Conservation (phyloP, 2,329 filamentous ascomycete species). For the Aspergillus nomiae region DNA sequence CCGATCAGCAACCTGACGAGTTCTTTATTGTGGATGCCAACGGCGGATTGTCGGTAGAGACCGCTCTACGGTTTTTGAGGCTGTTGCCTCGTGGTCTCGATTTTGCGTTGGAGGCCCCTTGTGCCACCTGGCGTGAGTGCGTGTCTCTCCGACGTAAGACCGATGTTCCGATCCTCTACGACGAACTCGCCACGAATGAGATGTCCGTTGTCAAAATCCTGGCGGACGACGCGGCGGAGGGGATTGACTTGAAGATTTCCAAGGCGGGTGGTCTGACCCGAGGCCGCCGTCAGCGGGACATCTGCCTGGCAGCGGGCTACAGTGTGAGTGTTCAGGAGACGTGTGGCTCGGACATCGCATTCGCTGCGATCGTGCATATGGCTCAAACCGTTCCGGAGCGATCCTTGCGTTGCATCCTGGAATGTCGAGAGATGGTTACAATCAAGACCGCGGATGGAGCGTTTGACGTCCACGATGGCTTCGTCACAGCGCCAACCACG, state of each 20-base stretch:
- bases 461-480: slow-evolving; percentile 14
- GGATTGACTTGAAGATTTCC: slow-evolving; percentile 28
- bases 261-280: slow-evolving; percentile 23
- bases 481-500: slow-evolving; percentile 7
- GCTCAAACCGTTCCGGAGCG: slow-evolving; percentile 21
- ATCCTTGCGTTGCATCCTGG: slow-evolving; percentile 14
- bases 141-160: slow-evolving; percentile 24
- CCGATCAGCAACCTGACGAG: slow-evolving; percentile 16
- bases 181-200: slow-evolving; percentile 24
- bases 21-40: slow-evolving; percentile 26
- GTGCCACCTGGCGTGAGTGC: slow-evolving; percentile 24
- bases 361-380: slow-evolving; percentile 28
- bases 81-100: slow-evolving; percentile 25
- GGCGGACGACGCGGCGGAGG: slow-evolving; percentile 28
- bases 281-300: slow-evolving; percentile 25
- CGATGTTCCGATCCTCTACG: slow-evolving; percentile 25
- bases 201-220: slow-evolving; percentile 21
- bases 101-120: slow-evolving; percentile 28
- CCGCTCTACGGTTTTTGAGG: slow-evolving; percentile 23
- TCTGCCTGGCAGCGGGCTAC: slow-evolving; percentile 25
- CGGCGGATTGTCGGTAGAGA: slow-evolving; percentile 24
- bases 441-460: slow-evolving; percentile 24
- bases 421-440: slow-evolving; percentile 22
- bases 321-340: slow-evolving; percentile 27
- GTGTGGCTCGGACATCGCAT: slow-evolving; percentile 27